These are phyloP conservation scores for Penicillium sp. DNA, from an alignment of 2,329 filamentous ascomycete genomes.

Conservation along the genomic window DNA sequence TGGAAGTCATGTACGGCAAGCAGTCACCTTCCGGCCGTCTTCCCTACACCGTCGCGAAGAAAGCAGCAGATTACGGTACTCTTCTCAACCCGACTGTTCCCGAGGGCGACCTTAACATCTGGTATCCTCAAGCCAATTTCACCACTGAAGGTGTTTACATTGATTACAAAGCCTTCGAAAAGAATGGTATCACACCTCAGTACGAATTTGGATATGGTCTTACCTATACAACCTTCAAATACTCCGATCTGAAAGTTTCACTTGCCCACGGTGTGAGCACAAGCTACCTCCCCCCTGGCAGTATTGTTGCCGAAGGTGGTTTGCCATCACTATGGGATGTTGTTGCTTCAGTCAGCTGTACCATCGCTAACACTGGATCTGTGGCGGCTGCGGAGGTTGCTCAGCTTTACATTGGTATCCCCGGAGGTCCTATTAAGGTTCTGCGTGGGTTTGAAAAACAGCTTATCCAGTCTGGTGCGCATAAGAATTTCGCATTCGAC, in stretches of 20 bases:
- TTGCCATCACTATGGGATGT: not conserved
- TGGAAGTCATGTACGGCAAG: conserved; percentile 68
- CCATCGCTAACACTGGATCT: not conserved
- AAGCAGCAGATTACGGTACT: conserved; percentile 48
- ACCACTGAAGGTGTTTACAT: conserved; percentile 63
- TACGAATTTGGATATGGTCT: conserved; percentile 64
- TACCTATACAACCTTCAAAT: conserved; percentile 60
- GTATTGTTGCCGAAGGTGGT: conserved; percentile 49
- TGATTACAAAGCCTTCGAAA: conserved; percentile 50
- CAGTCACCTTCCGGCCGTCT: conserved; percentile 61
- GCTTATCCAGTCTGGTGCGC: not conserved
- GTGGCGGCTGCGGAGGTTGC: not conserved
- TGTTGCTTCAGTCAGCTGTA: not conserved
- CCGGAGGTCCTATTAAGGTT: not conserved
- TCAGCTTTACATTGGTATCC: not conserved
- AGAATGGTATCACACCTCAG: conserved; percentile 52
- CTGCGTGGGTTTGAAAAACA: not conserved
- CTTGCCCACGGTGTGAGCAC: conserved; percentile 17
- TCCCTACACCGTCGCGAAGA: conserved; percentile 58
- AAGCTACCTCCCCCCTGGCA: conserved; percentile 43
- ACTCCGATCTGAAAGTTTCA: conserved; percentile 53
- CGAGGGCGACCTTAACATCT: conserved; percentile 55
- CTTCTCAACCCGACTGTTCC: conserved; percentile 32
- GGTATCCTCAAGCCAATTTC: conserved; percentile 57
- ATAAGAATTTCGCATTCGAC: not conserved